Evolutionary conservation across 1,284 basidiomycete genomes (phyloP), one percentile per base, ranked within the genome.

Genomic region (Ceratobasidium theobromae): DNA sequence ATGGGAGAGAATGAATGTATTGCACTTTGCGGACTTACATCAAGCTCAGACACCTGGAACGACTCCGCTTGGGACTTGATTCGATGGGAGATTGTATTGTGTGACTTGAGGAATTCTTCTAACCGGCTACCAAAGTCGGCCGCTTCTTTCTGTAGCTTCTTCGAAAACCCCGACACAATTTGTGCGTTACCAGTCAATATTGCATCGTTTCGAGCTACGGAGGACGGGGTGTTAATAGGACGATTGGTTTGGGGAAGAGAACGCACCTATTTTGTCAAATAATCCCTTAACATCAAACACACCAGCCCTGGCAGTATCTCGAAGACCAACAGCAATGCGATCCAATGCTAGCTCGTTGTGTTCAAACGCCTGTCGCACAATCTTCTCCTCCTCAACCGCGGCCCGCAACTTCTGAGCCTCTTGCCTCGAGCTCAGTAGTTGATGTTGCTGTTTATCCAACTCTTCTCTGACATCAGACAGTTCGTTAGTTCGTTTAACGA

Each of bases 251-350:
- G 18, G n/a, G n/a, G n/a, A 49, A 66, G n/a, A 25, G 41, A 45
- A 73, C 85, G 71, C 72, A 93, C 91, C 87, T 43, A 97, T 82
- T 78, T 97, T 97, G 60, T 86, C 86, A 70, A 93, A 93, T 11
- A 97, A 77, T 0, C 85, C 84, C 4, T 79, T 80, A 18, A 95
- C 80, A 73, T 97, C 92, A 11, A 78, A 79, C 21, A 91, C 79
- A 70, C 87, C 88, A 70, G 93, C 84, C 21, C 81, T 77, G 0
- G 86, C 86, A 11, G 88, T 83, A 41, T 80, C 78, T 73, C 85
- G 90, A 67, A 97, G 77, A 4, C 83, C 84, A 23, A 74, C 76
- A 0, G 95, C 94, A 2, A 95, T 84, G 8, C 76, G 77, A 72
- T 95, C 84, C 52, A 98, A 76, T 53, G 78, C 77, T 32, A 77